Evolutionary conservation across 768 basidiomycete genomes (phyloP), one percentile per base, ranked within the genome.

Genomic region (Russula ochroleuca): DNA sequence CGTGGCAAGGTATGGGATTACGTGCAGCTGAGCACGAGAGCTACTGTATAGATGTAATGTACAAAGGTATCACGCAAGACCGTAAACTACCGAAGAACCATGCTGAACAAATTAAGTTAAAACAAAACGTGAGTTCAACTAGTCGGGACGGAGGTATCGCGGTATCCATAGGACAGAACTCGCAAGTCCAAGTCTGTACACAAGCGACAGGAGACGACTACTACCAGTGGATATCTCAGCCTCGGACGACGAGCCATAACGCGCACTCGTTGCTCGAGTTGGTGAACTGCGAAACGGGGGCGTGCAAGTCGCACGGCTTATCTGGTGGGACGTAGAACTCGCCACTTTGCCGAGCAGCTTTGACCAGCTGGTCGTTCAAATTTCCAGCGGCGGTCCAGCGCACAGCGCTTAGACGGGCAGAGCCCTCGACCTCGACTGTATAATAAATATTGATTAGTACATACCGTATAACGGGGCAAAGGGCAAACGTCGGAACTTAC

Each of bases 361-460:
- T 47, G 15, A 25, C 45, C 0, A 64, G 47, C n/a, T 38, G 15
- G 9, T 33, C 38, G 2, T 47, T 21, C n/a, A 54, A 21, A 2
- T 1, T 37, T 15, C 51, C 43, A 10, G 57, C 57, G 7, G 54
- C 17, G 1, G 51, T 41, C 63, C 63, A 64, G 28, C 63, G 63
- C 35, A 64, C n/a, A 13, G 63, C 57, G 19, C 57, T 25, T 10
- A 64, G 52, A 9, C 51, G 58, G 14, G 63, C 45, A 7, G 63
- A 35, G 41, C 52, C 21, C 17, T 64, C 63, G 9, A 55, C 7
- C 2, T 23, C 40, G 15, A 54, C 63, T 64, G n/a, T 6, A 41
- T 37, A 21, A 9, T 14, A 15, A 2, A 15, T 14, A 15, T 49
- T 23, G 2, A 25, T 23, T 6, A 48, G 5, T 1, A 45, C 47